These are phyloP conservation scores for Candida insectalens DNA, from an alignment of 805 yeast species.

Conservation along the genomic window DNA sequence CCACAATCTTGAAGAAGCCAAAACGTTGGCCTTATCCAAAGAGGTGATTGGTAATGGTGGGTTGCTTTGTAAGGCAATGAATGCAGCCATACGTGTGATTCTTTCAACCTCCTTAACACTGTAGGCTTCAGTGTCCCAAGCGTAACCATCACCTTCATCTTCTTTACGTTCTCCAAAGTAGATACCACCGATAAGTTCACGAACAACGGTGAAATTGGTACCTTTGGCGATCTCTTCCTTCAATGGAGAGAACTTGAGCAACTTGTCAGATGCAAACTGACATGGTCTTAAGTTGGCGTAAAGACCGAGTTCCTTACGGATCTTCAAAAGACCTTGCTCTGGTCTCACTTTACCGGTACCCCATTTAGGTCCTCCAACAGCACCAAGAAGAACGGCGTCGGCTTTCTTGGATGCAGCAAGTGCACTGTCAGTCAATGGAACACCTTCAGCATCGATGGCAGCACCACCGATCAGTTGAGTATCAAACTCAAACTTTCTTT, in stretches of 20 bases:
- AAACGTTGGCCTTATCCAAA: constrained; percentile 92
- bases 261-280: constrained; percentile 77
- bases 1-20: constrained; percentile 96
- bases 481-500: constrained; percentile 62
- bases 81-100: constrained; percentile 97
- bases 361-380: constrained; percentile 99
- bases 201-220: constrained; percentile 84
- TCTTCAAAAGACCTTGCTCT: constrained; percentile 90
- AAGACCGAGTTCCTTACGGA: constrained; percentile 86
- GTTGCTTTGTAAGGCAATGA: constrained; percentile 81
- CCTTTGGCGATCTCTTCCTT: constrained; percentile 80
- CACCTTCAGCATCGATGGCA: constrained; percentile 94
- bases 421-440: constrained; percentile 79
- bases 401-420: constrained; percentile 75
- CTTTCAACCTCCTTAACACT: constrained; percentile 88
- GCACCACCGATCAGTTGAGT: constrained; percentile 95
- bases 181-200: constrained; percentile 97
- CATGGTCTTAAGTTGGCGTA: constrained; percentile 98
- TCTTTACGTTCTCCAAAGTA: constrained; percentile 95
- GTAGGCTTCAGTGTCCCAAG: constrained; percentile 91
- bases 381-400: constrained; percentile 94
- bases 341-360: constrained; percentile 96
- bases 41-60: constrained; percentile 97
- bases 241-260: constrained; percentile 81
- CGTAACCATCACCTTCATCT: constrained; percentile 79